Evolutionary conservation across 2,329 filamentous ascomycete genomes (phyloP).

Genomic region (Byssothecium circinans): DNA sequence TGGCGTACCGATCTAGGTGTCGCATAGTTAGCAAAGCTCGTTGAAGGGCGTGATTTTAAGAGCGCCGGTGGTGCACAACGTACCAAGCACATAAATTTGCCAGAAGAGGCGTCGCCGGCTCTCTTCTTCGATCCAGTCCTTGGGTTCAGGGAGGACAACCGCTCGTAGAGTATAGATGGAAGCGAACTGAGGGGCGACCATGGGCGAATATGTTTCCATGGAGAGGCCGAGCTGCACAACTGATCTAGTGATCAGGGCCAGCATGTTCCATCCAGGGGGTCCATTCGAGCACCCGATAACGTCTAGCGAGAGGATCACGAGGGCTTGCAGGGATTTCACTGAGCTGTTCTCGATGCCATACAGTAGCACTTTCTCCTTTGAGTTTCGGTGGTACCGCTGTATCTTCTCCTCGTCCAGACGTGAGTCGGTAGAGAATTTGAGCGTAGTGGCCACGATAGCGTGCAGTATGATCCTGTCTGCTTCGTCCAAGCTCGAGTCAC

Average conservation of each 20-base stretch:
- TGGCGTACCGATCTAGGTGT: conserved; percentile 74
- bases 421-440: conserved; percentile 78
- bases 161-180: conserved; percentile 89
- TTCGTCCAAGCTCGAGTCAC: conserved; percentile 69
- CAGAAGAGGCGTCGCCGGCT: conserved; percentile 82
- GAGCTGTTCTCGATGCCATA: conserved; percentile 90
- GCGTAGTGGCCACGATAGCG: conserved; percentile 83
- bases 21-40: not conserved
- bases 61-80: not conserved
- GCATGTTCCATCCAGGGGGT: conserved; percentile 87
- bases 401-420: conserved; percentile 73
- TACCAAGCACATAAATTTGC: conserved; percentile 80
- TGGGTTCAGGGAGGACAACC: conserved; percentile 79
- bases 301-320: conserved; percentile 84
- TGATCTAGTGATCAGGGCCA: conserved; percentile 84
- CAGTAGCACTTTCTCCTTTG: conserved; percentile 82
- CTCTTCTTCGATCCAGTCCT: conserved; percentile 88
- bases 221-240: conserved; percentile 86
- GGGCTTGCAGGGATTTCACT: conserved; percentile 81
- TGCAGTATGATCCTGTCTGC: conserved; percentile 81
- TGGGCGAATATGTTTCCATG: conserved; percentile 77
- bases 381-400: conserved; percentile 74
- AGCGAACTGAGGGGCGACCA: conserved; percentile 74
- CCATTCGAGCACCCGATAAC: conserved; percentile 85
- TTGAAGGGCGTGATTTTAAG: too few species aligned